Evolutionary conservation across 1,139 yeast genomes (phyloP).

Genomic region (Zygosaccharomyces pseudobailii): DNA sequence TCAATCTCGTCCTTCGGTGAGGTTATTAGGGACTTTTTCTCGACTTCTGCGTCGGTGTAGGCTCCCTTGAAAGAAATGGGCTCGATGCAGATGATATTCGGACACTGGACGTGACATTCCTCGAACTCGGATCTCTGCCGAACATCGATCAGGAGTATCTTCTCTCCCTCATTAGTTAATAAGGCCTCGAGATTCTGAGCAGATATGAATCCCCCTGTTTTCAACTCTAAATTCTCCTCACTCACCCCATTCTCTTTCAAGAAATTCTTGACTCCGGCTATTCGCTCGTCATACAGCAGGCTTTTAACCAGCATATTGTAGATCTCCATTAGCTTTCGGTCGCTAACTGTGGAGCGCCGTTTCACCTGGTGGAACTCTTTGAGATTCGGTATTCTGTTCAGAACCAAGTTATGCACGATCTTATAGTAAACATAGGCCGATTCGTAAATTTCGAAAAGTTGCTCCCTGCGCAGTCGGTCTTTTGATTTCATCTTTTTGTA

Average conservation of each 20-base stretch:
- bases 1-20: constrained; percentile 51
- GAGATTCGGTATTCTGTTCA: constrained; percentile 25
- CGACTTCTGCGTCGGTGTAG: constrained; percentile 56
- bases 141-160: constrained; percentile 57
- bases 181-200: constrained; percentile 16
- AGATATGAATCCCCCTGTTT: constrained; percentile 18
- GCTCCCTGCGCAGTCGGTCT: constrained; percentile 6
- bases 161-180: constrained; percentile 13
- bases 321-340: constrained; percentile 28
- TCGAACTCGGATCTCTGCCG: constrained; percentile 56
- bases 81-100: constrained; percentile 62
- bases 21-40: constrained; percentile 48
- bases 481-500: constrained; percentile 22
- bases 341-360: constrained; percentile 15
- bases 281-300: constrained; percentile 26
- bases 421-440: constrained; percentile 35
- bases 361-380: constrained; percentile 23
- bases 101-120: constrained; percentile 51
- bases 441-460: constrained; percentile 25
- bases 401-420: constrained; percentile 29
- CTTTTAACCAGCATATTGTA: constrained; percentile 30
- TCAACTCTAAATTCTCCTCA: not conserved
- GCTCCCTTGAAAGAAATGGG: constrained; percentile 50
- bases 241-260: constrained; percentile 16
- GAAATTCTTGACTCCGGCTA: constrained; percentile 24